Base-by-base conservation (phyloP, 495 filamentous ascomycete genomes). In the Penicillium cosmopolitanum region DNA sequence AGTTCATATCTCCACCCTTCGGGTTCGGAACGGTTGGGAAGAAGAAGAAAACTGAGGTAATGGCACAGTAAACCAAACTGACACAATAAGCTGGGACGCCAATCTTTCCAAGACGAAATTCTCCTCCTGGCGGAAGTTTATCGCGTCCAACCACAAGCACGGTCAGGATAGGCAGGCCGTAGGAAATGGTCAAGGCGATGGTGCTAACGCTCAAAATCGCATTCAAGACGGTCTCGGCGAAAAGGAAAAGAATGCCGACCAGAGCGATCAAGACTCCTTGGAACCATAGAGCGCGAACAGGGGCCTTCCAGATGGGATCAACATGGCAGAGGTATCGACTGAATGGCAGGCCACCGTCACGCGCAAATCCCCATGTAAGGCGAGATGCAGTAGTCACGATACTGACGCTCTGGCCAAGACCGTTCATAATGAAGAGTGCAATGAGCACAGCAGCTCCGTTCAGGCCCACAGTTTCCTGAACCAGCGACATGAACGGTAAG, bases 331-430 rank as follows among this genome's bases (percentile, higher is more conserved):
- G 65, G 28, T 77, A 79, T 8, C 57, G 35, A 52, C 73, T 74
- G 38, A 64, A 80, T 40, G 78, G 75, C 6, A 84, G 72, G 16
- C 82, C 82, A 56, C 78, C 78, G 52, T 85, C 82, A 10, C 82
- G 75, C n/a, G 82, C 79, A 64, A 85, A 84, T 0, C 81, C 76
- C 73, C 79, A 84, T 8, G 80, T 75, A 12, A 84, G 65, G 16
- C 82, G 70, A 9, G 81, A 84, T 9, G 79, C 75, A 5, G 79
- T 79, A 21, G 81, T 81, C 15, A 80, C 52, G 35, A 79, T 65
- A 35, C 77, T 76, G 48, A 80, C 66, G 11, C 64, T 72, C 51
- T 76, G 74, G 6, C 74, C 74, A 10, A 79, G 72, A 21, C 76
- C 76, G 51, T 78, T 78, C 66, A 71, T 73, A 58, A 77, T 73